Evolutionary conservation across 768 basidiomycete species (phyloP), one percentile per base, ranked within the genome.

Genomic region (Pholiota microspora): DNA sequence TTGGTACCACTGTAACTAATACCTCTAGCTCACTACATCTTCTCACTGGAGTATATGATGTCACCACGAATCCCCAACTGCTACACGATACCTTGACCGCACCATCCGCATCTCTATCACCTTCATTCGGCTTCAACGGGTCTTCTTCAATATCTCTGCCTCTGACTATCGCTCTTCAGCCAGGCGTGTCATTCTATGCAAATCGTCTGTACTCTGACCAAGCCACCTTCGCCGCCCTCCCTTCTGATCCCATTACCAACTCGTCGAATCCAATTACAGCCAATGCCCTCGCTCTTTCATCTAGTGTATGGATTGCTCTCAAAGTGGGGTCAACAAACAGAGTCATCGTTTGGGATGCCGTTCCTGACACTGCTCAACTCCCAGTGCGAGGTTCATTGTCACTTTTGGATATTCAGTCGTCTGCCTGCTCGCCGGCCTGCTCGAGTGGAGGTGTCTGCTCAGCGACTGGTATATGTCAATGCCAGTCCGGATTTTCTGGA

Each of bases 261-360:
- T 68, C 77, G 0, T 79, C 83, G 0, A 77, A 77, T 1, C 73
- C 80, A 9, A 64, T 91, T 7, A 69, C 72, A 6, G 81, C 80
- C 2, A 77, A 76, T 12, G 87, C 92, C 0, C 59, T 94, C 21
- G 79, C 82, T 2, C 70, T 93, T 13, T 79, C 89, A 0, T 75
- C 80, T 16, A 83, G 84, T 55, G 75, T 86, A 0, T 92, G 88
- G 86, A 82, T 79, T 5, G 84, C 84, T 3, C 69, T 93, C 9
- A 77, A 76, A 5, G 69, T 82, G 0, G 79, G 81, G 7, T 73
- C 78, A 10, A 82, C 77, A 54, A 74, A 75, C 46, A 86, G 87
- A 21, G 66, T 89, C n/a, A 76, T 94, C 29, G 67, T 94, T 25
- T 95, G 91, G 89, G 84, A 90, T 58, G 82, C 88, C 9, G 71